Conservation (phyloP, 257 asterid genomes). For the Avicennia marina region DNA sequence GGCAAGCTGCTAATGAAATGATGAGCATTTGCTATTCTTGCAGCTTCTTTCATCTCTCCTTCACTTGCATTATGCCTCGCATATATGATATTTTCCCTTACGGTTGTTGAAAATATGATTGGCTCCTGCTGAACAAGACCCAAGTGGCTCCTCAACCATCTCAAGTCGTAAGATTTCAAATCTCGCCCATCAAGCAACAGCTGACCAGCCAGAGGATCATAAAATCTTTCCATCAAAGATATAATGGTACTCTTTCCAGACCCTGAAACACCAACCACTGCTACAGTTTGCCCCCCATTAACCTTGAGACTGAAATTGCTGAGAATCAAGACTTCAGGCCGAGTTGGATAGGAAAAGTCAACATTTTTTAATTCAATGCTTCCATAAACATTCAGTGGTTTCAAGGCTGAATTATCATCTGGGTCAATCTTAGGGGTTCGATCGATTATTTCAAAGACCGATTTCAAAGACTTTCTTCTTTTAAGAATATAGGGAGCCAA, state of each 20-base stretch:
- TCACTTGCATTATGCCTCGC: slow-evolving; percentile 99
- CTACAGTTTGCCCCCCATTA: slow-evolving; percentile 95
- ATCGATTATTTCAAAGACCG: slow-evolving; percentile 93
- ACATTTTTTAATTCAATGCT: slow-evolving; percentile 90
- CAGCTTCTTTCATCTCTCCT: slow-evolving; percentile 99
- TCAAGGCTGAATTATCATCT: slow-evolving; percentile 84
- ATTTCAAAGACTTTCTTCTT: slow-evolving; percentile 77
- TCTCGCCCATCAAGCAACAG: slow-evolving; percentile 89
- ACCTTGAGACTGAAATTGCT: slow-evolving; percentile 97
- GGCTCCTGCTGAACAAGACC: slow-evolving; percentile 99
- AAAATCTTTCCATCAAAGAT: slow-evolving; percentile 84
- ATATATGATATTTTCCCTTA: slow-evolving; percentile 87
- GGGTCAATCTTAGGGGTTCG: slow-evolving; percentile 94
- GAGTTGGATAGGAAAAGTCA: slow-evolving; percentile 91
- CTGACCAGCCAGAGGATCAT: slow-evolving; percentile 94
- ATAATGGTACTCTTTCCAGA: slow-evolving; percentile 98
- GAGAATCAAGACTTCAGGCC: slow-evolving; percentile 88
- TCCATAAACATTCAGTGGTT: slow-evolving; percentile 97
- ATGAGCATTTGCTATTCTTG: slow-evolving; percentile 98
- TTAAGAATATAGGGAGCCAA: slow-evolving; percentile 98
- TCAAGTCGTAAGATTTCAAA: slow-evolving; percentile 76
- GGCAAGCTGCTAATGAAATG: slow-evolving; percentile 99
- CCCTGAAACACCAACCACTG: slow-evolving; percentile 98
- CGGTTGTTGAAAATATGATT: slow-evolving; percentile 89
- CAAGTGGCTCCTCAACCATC: slow-evolving; percentile 98